Base-by-base conservation (phyloP, 208 protist genomes). In the Balamuthia mandrillaris region DNA sequence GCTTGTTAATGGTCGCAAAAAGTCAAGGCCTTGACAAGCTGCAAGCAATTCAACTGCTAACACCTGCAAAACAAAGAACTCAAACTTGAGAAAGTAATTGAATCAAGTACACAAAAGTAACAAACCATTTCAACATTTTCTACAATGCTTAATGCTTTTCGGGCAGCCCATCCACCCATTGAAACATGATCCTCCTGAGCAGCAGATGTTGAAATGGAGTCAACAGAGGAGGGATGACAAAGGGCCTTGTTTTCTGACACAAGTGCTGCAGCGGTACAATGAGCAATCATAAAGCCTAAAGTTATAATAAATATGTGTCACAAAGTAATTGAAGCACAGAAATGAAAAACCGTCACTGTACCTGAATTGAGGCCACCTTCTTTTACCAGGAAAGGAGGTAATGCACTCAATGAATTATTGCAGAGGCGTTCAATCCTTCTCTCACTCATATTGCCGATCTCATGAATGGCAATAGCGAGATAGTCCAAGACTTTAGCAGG, bases 211-310 rank as follows among this genome's bases (percentile, higher is more conserved):
- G 94, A 88, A 2, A 97, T 84, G 12, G 90, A 93, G 70, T 97
- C 95, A 7, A 91, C 87, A 4, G 94, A 96, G 14, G 93, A 58
- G 47, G 95, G 95, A 85, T 97, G 95, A 18, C 85, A 91, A 12
- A 97, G 88, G 37, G 92, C 45, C 79, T 95, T 96, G 81, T 96
- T 96, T 82, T 96, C 93, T 44, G 90, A 94, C 29, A 93, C 92
- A 3, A 97, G 88, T 24, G 95, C 90, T 14, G 95, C 94, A 12
- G 94, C 91, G 9, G 95, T 96, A 78, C 90, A 96, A 54, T 97
- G 95, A 0, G 94, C 91, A 82, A 97, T 97, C 95, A 97, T 97
- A 60, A 95, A 97, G 35, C 95, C 95, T n/a, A 24, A 88, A 94
- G 49, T 97, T 95, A 5, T 97, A 70, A 37, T 95, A 95, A 42